Evolutionary conservation across 371 early-diverging fungal genomes (phyloP).

Genomic region (Mortierella sp.): DNA sequence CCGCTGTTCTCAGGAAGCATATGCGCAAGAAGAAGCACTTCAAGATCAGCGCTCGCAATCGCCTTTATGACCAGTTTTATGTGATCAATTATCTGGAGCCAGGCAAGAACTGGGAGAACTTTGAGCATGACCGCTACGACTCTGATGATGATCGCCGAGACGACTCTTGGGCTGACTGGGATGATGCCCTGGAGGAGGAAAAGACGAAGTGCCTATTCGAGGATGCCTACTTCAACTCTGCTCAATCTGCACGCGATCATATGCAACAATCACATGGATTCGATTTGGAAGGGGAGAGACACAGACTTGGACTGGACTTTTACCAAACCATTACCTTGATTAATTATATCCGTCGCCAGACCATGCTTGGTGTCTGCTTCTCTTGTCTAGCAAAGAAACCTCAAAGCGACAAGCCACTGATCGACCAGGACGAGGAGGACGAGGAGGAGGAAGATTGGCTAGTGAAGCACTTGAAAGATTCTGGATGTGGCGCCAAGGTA

Average conservation of each 20-base stretch:
- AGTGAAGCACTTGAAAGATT: slow-evolving; percentile 54
- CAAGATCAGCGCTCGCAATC: slow-evolving; percentile 91
- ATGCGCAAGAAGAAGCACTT: slow-evolving; percentile 99
- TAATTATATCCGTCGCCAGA: slow-evolving; percentile 89
- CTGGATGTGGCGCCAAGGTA: slow-evolving; percentile 46
- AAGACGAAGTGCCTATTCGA: slow-evolving; percentile 85
- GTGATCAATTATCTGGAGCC: slow-evolving; percentile 96
- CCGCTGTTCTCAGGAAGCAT: slow-evolving; percentile 92
- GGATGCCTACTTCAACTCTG: slow-evolving; percentile 68
- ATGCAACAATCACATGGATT: slow-evolving; percentile 82
- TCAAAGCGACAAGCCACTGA: slow-evolving; percentile 65
- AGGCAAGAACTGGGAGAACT: slow-evolving; percentile 92
- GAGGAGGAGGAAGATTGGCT: slow-evolving; percentile 63
- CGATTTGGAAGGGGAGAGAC: slow-evolving; percentile 74
- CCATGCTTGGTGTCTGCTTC: slow-evolving; percentile 77
- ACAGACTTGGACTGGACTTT: slow-evolving; percentile 75
- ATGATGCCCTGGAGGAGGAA: slow-evolving; percentile 74
- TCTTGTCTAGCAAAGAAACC: slow-evolving; percentile 72
- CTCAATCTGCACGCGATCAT: slow-evolving; percentile 78
- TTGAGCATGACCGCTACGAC: slow-evolving; percentile 84
- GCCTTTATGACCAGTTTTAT: slow-evolving; percentile 94
- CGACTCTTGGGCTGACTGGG: slow-evolving; percentile 88
- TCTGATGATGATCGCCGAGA: slow-evolving; percentile 77
- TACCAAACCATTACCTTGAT: slow-evolving; percentile 88
- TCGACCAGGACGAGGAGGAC: slow-evolving; percentile 62